Conservation (phyloP, 371 early-diverging fungal genomes). For the Mucor plumbeus region DNA sequence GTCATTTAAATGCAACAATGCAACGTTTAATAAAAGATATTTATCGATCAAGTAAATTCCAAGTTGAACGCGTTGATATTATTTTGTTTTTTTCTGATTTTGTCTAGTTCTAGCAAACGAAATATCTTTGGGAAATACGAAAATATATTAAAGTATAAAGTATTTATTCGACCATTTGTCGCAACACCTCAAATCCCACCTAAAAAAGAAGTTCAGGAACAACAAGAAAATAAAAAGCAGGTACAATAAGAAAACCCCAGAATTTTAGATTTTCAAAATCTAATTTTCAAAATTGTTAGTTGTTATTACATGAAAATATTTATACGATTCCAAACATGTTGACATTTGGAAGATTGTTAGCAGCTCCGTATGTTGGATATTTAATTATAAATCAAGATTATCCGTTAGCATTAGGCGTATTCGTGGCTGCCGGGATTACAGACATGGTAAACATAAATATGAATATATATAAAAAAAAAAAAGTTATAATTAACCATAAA, state of each 20-base stretch:
- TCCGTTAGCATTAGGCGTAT: slow-evolving; percentile 69
- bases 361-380: slow-evolving; percentile 88
- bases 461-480: not conserved
- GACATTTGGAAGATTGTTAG: slow-evolving; percentile 74
- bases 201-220: not conserved
- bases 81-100: too few species aligned
- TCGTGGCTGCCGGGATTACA: slow-evolving; percentile 81
- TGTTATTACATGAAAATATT: slow-evolving; percentile 68
- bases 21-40: too few species aligned
- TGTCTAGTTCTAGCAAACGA: too few species aligned
- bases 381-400: slow-evolving; percentile 78
- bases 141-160: too few species aligned
- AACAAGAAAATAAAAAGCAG: not conserved
- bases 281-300: not conserved
- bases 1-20: too few species aligned
- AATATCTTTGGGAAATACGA: too few species aligned
- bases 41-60: too few species aligned
- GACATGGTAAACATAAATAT: slow-evolving; percentile 71
- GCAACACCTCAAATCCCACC: not conserved
- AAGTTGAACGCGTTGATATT: too few species aligned
- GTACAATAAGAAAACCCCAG: not conserved
- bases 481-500: too few species aligned
- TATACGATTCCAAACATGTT: slow-evolving; percentile 88
- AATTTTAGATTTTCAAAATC: not conserved
- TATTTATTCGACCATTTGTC: not conserved